A percentile compares a stretch with the other conserved stretches of the same genome.
These are phyloP conservation scores for Anthostomella pinea DNA, from an alignment of 2,329 filamentous ascomycete species.

Conservation along the genomic window DNA sequence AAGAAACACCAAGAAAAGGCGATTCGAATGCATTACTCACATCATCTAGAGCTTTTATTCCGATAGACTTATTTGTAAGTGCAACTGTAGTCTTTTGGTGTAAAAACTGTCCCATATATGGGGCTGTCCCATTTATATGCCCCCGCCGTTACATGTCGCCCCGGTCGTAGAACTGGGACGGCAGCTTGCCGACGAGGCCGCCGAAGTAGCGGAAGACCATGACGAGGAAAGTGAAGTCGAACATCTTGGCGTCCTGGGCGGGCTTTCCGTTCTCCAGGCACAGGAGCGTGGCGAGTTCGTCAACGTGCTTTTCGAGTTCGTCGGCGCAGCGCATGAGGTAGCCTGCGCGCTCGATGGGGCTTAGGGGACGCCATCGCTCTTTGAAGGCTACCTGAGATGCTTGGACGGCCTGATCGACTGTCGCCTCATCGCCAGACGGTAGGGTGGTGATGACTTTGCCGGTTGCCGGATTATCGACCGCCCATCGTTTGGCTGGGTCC, in stretches of 20 bases:
- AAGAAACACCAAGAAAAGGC: too few relatives aligned
- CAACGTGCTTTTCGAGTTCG: slow-evolving; percentile 5
- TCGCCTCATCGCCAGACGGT: slow-evolving; percentile 1
- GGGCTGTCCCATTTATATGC: too few relatives aligned
- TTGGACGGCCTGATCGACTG: slow-evolving; percentile 3
- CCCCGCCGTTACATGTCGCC: slow-evolving; percentile 1
- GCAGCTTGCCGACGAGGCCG: slow-evolving; percentile 3
- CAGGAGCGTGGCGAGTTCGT: slow-evolving; percentile 2
- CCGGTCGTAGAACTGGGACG: slow-evolving; percentile 6
- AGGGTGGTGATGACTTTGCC: slow-evolving; percentile 6
- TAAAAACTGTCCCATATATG: too few relatives aligned
- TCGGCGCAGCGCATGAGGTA: slow-evolving; percentile 6
- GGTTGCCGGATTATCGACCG: slow-evolving; percentile 7
- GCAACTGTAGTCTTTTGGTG: too few relatives aligned
- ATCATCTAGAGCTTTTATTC: too few relatives aligned
- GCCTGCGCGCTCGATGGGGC: background rate
- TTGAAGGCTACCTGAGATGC: slow-evolving; percentile 3
- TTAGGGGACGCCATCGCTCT: slow-evolving; percentile 5
- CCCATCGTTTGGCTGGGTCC: slow-evolving; percentile 1
- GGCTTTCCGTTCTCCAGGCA: slow-evolving; percentile 7
- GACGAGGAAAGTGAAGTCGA: slow-evolving; percentile 2
- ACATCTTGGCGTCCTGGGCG: slow-evolving; percentile 1
- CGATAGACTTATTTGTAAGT: too few relatives aligned
- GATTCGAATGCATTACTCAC: too few relatives aligned
- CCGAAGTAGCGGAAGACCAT: slow-evolving; percentile 5